Percentiles rank a stretch among this genome's conserved stretches.
phyloP scores from a whole-genome alignment of 2,329 filamentous ascomycete genomes.

The Coccinonectria pachysandricola region DNA sequence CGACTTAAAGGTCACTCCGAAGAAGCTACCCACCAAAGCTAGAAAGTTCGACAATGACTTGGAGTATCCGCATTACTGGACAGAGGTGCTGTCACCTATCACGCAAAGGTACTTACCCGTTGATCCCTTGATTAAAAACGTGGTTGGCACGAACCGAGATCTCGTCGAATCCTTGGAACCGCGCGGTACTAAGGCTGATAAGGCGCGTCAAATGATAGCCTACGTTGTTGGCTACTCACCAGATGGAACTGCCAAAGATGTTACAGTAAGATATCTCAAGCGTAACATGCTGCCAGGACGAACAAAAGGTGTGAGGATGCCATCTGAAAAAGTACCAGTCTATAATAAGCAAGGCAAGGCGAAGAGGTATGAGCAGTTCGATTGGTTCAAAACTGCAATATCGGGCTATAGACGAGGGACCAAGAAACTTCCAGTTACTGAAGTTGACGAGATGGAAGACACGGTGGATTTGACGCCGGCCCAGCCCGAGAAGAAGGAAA shows the following conservation, averaged over 20 bases:
- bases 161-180: slow-evolving; percentile 69
- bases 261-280: slow-evolving; percentile 84
- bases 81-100: slow-evolving; percentile 73
- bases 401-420: slow-evolving; percentile 52
- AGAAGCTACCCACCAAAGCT: slow-evolving; percentile 25
- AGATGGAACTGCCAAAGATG: slow-evolving; percentile 87
- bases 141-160: slow-evolving; percentile 63
- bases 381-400: slow-evolving; percentile 84
- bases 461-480: slow-evolving; percentile 63
- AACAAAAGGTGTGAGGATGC: slow-evolving; percentile 75
- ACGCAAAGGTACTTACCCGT: slow-evolving; percentile 72
- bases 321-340: slow-evolving; percentile 68
- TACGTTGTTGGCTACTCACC: slow-evolving; percentile 76
- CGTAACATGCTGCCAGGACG: slow-evolving; percentile 74
- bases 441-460: slow-evolving; percentile 72
- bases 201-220: slow-evolving; percentile 77
- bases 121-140: slow-evolving; percentile 59
- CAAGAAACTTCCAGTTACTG: slow-evolving; percentile 45
- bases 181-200: slow-evolving; percentile 72
- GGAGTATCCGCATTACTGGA: slow-evolving; percentile 84
- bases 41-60: slow-evolving; percentile 64
- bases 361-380: slow-evolving; percentile 63
- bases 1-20: slow-evolving; percentile 37
- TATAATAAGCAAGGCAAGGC: slow-evolving; percentile 70
- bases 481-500: slow-evolving; percentile 60